Evolutionary conservation across 2,329 filamentous ascomycete genomes (phyloP), one percentile per base, ranked within the genome.

Genomic region (Aspergillus sp.): DNA sequence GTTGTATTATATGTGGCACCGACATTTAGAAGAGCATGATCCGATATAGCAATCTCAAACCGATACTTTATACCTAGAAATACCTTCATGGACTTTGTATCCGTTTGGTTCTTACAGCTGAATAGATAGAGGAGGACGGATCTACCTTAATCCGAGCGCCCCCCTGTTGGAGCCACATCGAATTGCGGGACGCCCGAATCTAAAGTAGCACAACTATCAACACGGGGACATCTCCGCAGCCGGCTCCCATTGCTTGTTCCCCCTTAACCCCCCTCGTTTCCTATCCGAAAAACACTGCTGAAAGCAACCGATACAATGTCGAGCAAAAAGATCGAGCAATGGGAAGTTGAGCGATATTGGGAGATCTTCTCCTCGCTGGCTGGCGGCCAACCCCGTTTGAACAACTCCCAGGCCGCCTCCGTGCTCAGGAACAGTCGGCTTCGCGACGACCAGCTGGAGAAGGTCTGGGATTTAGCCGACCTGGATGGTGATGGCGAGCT

Each of bases 401-500:
- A 86, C 65, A 89, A 87, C 72, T 79, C 80, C 54, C 87, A 90
- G 72, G 88, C 88, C 34, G 88, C 88, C 45, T 83, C 85, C 13
- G 86, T 90, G 30, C 81, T 91, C 68, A 88, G 89, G 75, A 90
- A 90, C 80, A 88, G 84, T 63, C 85, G 86, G 66, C 79, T 91
- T 61, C 81, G 84, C 62, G 87, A 90, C 73, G 85, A 88, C 70
- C 93, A 99, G 78, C 87, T 99, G n/a, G 95, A 98, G 79, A 85
- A 88, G 67, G 91, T 99, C 62, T 99, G 95, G 95, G 95, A 99
- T 71, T 83, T 99, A 62, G 91, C 95, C 57, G 95, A 99, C 74
- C 91, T 99, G 60, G 95, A 99, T 77, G 93, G 93, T 67, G 95
- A 99, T 79, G 95, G 95, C 62, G 96, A 96, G 76, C 82, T 99